phyloP scores from a whole-genome alignment of 768 basidiomycete species.

The Lactarius akahatsu region DNA sequence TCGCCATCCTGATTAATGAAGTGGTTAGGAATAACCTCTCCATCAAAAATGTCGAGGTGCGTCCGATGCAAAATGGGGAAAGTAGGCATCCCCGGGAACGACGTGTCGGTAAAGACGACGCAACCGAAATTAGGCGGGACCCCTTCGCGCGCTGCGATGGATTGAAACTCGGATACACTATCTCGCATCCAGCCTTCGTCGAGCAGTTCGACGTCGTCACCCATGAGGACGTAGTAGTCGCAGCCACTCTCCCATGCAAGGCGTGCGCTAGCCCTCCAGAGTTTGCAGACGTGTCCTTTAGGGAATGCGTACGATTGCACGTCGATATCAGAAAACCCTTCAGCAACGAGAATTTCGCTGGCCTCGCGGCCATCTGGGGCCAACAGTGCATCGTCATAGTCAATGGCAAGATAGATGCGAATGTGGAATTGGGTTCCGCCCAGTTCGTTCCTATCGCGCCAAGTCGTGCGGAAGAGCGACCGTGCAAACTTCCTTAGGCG shows the following conservation, averaged over 20 bases:
- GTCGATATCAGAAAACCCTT: conserved; percentile 41
- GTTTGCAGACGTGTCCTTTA: conserved; percentile 48
- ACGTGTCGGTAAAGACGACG: conserved; percentile 53
- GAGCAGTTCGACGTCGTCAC: conserved; percentile 52
- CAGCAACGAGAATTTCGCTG: conserved; percentile 38
- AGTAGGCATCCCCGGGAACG: conserved; percentile 61
- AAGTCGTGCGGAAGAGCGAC: conserved; percentile 48
- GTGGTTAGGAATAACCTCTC: conserved; percentile 48
- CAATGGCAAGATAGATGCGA: conserved; percentile 53
- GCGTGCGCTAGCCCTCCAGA: conserved; percentile 53
- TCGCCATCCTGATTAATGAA: conserved; percentile 63
- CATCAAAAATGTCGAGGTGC: conserved; percentile 56
- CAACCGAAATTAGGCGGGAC: conserved; percentile 53
- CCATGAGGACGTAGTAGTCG: conserved; percentile 53
- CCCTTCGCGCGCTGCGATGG: conserved; percentile 34
- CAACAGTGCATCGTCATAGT: conserved; percentile 48
- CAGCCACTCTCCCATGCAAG: conserved; percentile 49
- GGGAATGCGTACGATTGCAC: conserved; percentile 43
- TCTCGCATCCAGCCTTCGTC: conserved; percentile 55
- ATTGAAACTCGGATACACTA: conserved; percentile 41
- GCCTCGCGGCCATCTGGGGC: conserved; percentile 37
- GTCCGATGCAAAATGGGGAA: conserved; percentile 57
- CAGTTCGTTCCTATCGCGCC: conserved; percentile 40
- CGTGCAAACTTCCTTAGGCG: conserved; percentile 44
- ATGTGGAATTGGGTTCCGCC: conserved; percentile 39